phyloP scores from a whole-genome alignment of 2,329 filamentous ascomycete genomes.

The Talaromyces funiculosus region DNA sequence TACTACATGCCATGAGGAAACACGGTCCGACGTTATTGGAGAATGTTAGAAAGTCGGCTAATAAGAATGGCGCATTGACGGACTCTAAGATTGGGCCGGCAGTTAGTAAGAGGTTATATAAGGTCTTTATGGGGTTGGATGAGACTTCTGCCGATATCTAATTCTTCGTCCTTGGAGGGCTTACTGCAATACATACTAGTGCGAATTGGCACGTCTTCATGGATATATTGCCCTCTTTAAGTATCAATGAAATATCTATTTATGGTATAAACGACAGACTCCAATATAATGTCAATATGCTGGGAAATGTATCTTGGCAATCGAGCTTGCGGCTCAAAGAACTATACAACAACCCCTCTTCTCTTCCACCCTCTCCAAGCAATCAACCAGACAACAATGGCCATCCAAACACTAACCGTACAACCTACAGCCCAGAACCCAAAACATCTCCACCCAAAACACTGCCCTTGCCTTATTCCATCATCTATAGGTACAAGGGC shows the following conservation, averaged over 20 bases:
- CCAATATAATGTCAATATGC: not conserved
- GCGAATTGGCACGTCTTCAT: not conserved
- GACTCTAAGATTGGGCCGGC: slow-evolving; percentile 45
- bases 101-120: slow-evolving; percentile 43
- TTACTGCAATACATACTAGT: not conserved
- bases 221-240: not conserved
- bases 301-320: not conserved
- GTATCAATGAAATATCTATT: not conserved
- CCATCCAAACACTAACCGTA: slow-evolving; percentile 68
- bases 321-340: not conserved
- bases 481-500: slow-evolving; percentile 14
- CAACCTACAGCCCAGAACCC: slow-evolving; percentile 78
- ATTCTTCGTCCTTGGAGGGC: not conserved
- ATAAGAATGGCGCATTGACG: slow-evolving; percentile 42
- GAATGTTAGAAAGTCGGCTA: slow-evolving; percentile 50
- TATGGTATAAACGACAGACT: not conserved
- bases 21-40: slow-evolving; percentile 59
- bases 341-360: slow-evolving; percentile 64
- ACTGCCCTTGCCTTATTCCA: slow-evolving; percentile 48
- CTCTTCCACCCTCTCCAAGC: slow-evolving; percentile 84
- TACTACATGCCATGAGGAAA: slow-evolving; percentile 55
- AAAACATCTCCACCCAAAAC: slow-evolving; percentile 79
- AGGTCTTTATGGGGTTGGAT: slow-evolving; percentile 46
- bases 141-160: slow-evolving; percentile 40
- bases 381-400: slow-evolving; percentile 64